Evolutionary conservation across 2,329 filamentous ascomycete species (phyloP), one percentile per base, ranked within the genome.

Genomic region (Helicocarpus griseus): DNA sequence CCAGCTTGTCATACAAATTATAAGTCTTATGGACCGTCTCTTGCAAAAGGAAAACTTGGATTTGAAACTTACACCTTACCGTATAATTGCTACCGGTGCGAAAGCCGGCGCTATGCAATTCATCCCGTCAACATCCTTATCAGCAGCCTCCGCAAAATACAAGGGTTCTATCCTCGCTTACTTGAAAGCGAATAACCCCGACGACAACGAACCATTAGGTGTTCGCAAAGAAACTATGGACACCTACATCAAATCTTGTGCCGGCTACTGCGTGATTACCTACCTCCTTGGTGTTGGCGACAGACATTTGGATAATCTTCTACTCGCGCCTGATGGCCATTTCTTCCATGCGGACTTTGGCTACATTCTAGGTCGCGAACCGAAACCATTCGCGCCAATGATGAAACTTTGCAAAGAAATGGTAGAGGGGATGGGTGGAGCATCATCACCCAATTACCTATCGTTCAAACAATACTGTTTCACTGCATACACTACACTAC

Each of bases 291-390:
- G 93, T 29, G 93, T 98, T 2, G 93, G 93, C 19, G 93, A 98
- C 66, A 84, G 93, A 1, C 93, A 98, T 69, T 78, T 97, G 2
- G 93, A 98, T 67, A 98, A 98, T 62, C 80, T 98, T 1, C 82
- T 98, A 24, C 81, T 98, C 4, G 82, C 89, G 0, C 90, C 93
- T 0, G 86, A 90, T 59, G 93, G 82, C 4, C 89, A 94, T 69
- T 98, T 98, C 75, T 96, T 98, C 78, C 93, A 98, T 66, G 90
- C 91, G 28, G 93, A 98, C 68, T 98, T 98, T 62, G 93, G 94
- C 39, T 98, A 95, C 69, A 98, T 98, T 56, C 84, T 98, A 1
- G 93, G 93, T 17, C 87, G 93, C 38, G 93, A 98, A 60, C 93
- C 93, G 0, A 98, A 98, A 65, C 93, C 93, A 0, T 97, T 98